Evolutionary conservation across 108 stramenopile species (phyloP).

Genomic region (Schizochytrium sp.): DNA sequence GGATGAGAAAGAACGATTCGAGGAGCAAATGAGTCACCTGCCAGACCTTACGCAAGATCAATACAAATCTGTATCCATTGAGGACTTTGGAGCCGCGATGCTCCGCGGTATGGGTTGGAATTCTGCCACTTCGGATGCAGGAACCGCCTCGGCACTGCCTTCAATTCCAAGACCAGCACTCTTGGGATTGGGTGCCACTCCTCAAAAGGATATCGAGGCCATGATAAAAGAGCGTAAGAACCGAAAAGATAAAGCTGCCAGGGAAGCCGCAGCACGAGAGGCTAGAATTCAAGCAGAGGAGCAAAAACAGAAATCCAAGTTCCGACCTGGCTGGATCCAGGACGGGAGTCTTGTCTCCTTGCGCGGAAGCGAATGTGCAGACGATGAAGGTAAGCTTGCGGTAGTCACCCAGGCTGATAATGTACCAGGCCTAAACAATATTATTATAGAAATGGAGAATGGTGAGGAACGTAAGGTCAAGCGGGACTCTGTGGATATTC

Average conservation of each 20-base stretch:
- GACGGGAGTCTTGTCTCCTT: neutral
- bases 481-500: neutral
- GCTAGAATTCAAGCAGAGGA: neutral
- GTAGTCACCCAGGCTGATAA: slow-evolving; percentile 23
- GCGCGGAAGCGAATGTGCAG: neutral
- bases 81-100: slow-evolving; percentile 44
- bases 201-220: neutral
- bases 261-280: neutral
- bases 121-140: neutral
- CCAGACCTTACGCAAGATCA: neutral
- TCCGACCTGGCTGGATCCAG: slow-evolving; percentile 1
- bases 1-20: slow-evolving; percentile 29
- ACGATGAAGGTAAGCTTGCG: neutral
- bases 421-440: slow-evolving; percentile 21
- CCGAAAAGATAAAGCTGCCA: neutral
- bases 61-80: neutral
- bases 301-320: neutral
- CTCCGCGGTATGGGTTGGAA: slow-evolving; percentile 57
- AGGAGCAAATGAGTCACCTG: neutral
- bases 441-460: neutral
- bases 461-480: neutral
- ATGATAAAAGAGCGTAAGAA: neutral
- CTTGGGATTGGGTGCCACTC: neutral
- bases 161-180: slow-evolving; percentile 2
- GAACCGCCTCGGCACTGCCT: neutral